phyloP scores from a whole-genome alignment of 805 yeast species.

The Candida chilensis region DNA sequence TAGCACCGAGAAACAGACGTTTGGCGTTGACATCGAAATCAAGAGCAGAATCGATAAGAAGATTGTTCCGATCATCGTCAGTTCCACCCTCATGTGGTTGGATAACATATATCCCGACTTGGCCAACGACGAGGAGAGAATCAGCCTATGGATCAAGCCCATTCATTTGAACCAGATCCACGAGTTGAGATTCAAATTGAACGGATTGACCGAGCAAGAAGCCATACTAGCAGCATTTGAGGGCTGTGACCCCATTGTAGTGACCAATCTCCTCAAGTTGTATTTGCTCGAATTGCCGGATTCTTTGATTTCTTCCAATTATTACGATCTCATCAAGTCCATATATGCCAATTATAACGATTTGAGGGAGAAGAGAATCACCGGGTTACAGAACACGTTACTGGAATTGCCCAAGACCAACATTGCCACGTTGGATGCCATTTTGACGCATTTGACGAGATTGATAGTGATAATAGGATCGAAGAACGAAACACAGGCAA shows the following conservation, averaged over 20 bases:
- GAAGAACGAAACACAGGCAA: constrained; percentile 21
- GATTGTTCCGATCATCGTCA: constrained; percentile 61
- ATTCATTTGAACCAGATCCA: constrained; percentile 57
- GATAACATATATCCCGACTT: constrained; percentile 66
- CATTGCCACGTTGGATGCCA: constrained; percentile 71
- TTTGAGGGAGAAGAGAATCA: constrained; percentile 39
- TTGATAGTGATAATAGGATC: constrained; percentile 39
- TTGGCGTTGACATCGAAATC: constrained; percentile 71
- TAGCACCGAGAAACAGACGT: constrained; percentile 57
- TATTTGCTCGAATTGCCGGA: constrained; percentile 77
- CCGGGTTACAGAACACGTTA: constrained; percentile 58
- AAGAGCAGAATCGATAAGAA: constrained; percentile 65
- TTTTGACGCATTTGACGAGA: constrained; percentile 68
- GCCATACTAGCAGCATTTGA: constrained; percentile 22
- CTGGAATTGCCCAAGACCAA: constrained; percentile 61
- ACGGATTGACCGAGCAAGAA: constrained; percentile 18
- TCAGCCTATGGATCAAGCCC: constrained; percentile 59
- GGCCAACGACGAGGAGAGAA: constrained; percentile 58
- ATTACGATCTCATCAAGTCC: constrained; percentile 60
- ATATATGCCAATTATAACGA: constrained; percentile 43
- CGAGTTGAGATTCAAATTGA: constrained; percentile 45
- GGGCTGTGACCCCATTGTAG: constrained; percentile 40
- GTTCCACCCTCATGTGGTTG: constrained; percentile 54
- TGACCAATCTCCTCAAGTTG: constrained; percentile 62
- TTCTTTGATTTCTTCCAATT: constrained; percentile 55